Evolutionary conservation across 106 monocot genomes (phyloP), one percentile per base, ranked within the genome.

Genomic region (Dioscorea dumetorum): DNA sequence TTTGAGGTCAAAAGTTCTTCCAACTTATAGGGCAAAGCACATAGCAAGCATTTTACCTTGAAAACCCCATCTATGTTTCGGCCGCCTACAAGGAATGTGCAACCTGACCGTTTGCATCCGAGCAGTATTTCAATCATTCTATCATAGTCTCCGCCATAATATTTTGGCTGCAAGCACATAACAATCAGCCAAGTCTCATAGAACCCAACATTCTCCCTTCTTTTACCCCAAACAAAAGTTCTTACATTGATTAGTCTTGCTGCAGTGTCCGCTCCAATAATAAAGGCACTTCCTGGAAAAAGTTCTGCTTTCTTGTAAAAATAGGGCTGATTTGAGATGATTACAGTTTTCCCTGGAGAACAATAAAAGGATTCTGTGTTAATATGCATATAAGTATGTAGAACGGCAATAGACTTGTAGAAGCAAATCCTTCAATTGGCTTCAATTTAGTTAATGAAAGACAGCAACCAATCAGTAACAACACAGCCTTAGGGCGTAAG

Each of bases 201-300:
- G 1, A 10, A 5, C 41, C 28, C 5, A 41, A 41, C 5, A 41
- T 41, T 41, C 41, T 41, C 41, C 41, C 41, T 41, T 41, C 1
- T 41, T 41, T 41, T 41, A 1, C 10, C 41, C 41, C 41, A 41
- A 6, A 28, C 28, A 23, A 48, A 49, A 48, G 33, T 4, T 62
- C 84, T 90, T 81, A 99, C 99, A 81, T 99, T 76, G 63, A 99
- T 71, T 71, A 99, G 84, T 71, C 99, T 80, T 62, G 76, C 81
- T 61, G 87, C 92, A 66, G 99, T 99, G 76, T 99, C 99, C 10
- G 82, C 92, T 41, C 99, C 99, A 77, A 99, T 85, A 22, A 99
- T 87, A 87, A 99, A 99, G 28, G 87, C 85, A 60, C 90, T 90
- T 34, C 90, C 92, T 72, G 99, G 99, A 64, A 97, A 93, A 61